A percentile compares a stretch with the other conserved stretches of the same genome.
These are phyloP conservation scores for slime mould (Dictyostelium discoideum) DNA, from an alignment of 78 protist species.

Conservation along the genomic window dicty_2.7 NC_007091.3:1148501-1149000, in stretches of 20 bases:
- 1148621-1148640: not conserved
- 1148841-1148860: not conserved
- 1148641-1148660: not conserved
- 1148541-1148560: conserved; percentile 4
- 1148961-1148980: not conserved
- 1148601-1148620: not conserved
- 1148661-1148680: not conserved
- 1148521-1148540: not conserved
- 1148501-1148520: not conserved
- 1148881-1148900: not conserved
- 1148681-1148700: not conserved
- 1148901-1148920: not conserved
- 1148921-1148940: not conserved
- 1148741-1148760: not conserved
- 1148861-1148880: not conserved
- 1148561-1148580: not conserved
- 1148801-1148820: not conserved
- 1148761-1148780: not conserved
- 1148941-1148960: not conserved
- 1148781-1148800: not conserved
- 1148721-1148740: not conserved
- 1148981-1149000: not conserved
- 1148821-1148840: not conserved
- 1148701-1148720: not conserved
- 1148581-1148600: not conserved